Evolutionary conservation across 2,329 filamentous ascomycete species (phyloP), one percentile per base, ranked within the genome.

Genomic region (Bertia moriformis): DNA sequence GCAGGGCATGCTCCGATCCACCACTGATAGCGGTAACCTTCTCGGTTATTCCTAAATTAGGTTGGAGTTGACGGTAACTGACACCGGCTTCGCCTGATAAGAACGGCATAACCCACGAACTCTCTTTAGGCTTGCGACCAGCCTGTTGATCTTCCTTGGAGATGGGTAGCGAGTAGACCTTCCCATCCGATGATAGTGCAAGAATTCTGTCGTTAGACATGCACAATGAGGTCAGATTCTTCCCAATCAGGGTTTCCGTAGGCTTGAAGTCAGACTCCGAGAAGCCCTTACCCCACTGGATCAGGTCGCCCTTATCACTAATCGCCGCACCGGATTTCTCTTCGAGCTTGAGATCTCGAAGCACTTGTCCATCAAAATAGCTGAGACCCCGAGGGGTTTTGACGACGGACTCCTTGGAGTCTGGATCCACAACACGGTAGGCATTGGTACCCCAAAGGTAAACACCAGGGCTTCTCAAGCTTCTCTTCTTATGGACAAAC

Each of bases 251-350:
- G 1, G 89, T 95, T 38, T 69, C 63, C 1, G 67, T 68, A 0
- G 89, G 91, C 19, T 66, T 62, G 7, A 65, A 71, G 19, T 73
- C 64, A 3, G 73, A 67, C 40, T 71, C 67, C 4, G 80, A 81
- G 54, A 81, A 95, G 3, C 69, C 84, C 3, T 69, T 68, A 1
- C 91, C 91, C 91, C 91, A 98, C 61, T 96, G 88, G 12, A 95
- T 66, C 35, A 98, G 58, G 54, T 96, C 83, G 3, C 91, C 91
- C 44, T 80, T 78, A 54, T 95, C 88, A 3, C 79, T 81, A 30
- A 96, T 79, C 7, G 91, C 91, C 3, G 78, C 89, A 5, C 85
- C 91, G 53, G 93, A 88, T 30, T 75, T 73, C 40, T 75, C 70
- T 42, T 87, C 84, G 38, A 96, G 62, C 61, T 93, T 94, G 45